These are phyloP conservation scores for Russula olivacea DNA, from an alignment of 768 basidiomycete genomes.

Conservation along the genomic window DNA sequence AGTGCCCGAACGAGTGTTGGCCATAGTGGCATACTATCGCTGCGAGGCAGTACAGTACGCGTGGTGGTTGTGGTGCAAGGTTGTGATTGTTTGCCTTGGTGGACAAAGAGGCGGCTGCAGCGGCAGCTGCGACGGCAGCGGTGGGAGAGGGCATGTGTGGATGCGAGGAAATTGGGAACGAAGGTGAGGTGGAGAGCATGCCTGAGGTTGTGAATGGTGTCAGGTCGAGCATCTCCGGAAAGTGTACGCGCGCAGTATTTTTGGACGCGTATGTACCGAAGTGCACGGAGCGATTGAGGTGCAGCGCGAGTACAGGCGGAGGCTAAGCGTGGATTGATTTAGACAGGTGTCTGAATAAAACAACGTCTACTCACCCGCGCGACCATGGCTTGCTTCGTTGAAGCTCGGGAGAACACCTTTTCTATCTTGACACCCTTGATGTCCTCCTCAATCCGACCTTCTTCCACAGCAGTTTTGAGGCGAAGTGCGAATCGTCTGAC, in stretches of 20 bases:
- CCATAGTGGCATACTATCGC: slow-evolving; percentile 93
- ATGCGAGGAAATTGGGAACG: slow-evolving; percentile 58
- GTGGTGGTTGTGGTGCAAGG: slow-evolving; percentile 11
- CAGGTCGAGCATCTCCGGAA: slow-evolving; percentile 85
- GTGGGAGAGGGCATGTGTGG: slow-evolving; percentile 49
- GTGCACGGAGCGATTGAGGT: slow-evolving; percentile 88
- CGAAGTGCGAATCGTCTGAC: slow-evolving; percentile 56
- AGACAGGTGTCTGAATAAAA: not conserved
- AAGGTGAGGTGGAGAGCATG: slow-evolving; percentile 63
- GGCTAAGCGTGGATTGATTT: slow-evolving; percentile 43
- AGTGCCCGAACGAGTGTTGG: slow-evolving; percentile 90
- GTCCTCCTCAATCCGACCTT: slow-evolving; percentile 79
- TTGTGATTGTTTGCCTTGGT: not conserved
- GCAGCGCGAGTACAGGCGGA: slow-evolving; percentile 78
- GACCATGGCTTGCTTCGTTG: slow-evolving; percentile 89
- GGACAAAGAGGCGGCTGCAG: not conserved
- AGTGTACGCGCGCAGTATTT: slow-evolving; percentile 74
- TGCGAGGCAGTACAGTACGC: slow-evolving; percentile 77
- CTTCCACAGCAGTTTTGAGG: slow-evolving; percentile 58
- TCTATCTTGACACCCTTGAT: slow-evolving; percentile 76
- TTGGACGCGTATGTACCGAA: slow-evolving; percentile 71
- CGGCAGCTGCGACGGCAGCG: slow-evolving; percentile 34
- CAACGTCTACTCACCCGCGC: slow-evolving; percentile 58
- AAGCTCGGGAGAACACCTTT: slow-evolving; percentile 64
- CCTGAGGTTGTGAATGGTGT: slow-evolving; percentile 84